These are phyloP conservation scores for Cornus controversa DNA, from an alignment of 148 eudicot species.

Conservation along the genomic window DNA sequence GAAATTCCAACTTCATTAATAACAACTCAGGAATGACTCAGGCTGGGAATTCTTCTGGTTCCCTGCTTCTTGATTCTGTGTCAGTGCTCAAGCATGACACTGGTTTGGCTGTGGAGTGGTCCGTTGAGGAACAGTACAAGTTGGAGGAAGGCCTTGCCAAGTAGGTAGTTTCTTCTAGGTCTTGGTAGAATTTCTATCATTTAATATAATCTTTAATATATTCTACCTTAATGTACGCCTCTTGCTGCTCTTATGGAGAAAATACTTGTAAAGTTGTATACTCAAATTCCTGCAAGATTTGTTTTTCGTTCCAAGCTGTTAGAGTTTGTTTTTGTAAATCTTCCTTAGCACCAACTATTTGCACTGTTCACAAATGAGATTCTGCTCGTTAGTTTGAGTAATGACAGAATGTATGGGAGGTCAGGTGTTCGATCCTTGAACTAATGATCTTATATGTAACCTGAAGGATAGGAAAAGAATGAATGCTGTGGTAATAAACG, in stretches of 20 bases:
- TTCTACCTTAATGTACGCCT: too few species aligned
- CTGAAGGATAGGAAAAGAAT: neutral
- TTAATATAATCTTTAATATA: too few species aligned
- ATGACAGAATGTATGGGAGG: neutral
- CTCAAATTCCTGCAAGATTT: too few species aligned
- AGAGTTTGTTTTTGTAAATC: neutral
- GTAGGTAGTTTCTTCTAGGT: conserved; percentile 52
- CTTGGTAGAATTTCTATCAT: neutral
- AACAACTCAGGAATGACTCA: conserved; percentile 32
- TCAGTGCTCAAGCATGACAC: conserved; percentile 82
- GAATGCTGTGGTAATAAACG: neutral
- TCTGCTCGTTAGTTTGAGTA: neutral
- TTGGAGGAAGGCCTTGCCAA: conserved; percentile 79
- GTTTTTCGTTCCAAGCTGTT: neutral
- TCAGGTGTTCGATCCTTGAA: neutral
- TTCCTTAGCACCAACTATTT: neutral
- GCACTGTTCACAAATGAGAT: neutral
- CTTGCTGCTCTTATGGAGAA: too few species aligned
- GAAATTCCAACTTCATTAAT: conserved; percentile 42
- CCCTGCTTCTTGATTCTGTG: conserved; percentile 61
- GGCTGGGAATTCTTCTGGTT: conserved; percentile 42
- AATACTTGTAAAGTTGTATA: too few species aligned
- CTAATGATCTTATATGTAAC: neutral
- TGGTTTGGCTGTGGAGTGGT: conserved; percentile 79
- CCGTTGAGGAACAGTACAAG: conserved; percentile 70